phyloP scores from a whole-genome alignment of 306 rosid genomes.

The Cucurbita pepo region DNA sequence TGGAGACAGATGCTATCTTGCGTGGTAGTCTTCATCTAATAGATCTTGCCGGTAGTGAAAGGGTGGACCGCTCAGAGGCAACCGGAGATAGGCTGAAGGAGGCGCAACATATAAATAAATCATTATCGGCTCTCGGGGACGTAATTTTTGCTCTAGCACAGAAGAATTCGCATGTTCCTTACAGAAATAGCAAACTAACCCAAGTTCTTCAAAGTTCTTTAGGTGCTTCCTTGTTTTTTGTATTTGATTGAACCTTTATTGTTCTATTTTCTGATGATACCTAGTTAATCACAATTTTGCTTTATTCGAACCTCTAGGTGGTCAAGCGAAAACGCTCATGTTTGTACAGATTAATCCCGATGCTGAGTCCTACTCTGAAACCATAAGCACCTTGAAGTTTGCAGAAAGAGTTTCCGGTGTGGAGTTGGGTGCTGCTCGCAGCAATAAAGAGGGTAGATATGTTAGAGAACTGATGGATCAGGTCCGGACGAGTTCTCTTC shows the following conservation, averaged over 20 bases:
- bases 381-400: conserved; percentile 87
- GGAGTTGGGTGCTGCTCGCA: conserved; percentile 91
- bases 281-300: not conserved
- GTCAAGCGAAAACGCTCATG: conserved; percentile 98
- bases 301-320: conserved; percentile 40
- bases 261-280: not conserved
- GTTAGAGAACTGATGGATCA: conserved; percentile 93
- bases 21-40: conserved; percentile 88
- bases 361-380: conserved; percentile 72
- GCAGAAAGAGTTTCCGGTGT: conserved; percentile 99
- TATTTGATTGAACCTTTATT: not conserved
- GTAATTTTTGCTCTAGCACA: conserved; percentile 91
- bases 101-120: conserved; percentile 97
- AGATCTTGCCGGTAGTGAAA: conserved; percentile 98
- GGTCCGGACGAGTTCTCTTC: conserved; percentile 23
- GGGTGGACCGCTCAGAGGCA: conserved; percentile 95
- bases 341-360: conserved; percentile 97
- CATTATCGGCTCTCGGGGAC: conserved; percentile 96
- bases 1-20: conserved; percentile 58
- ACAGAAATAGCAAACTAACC: conserved; percentile 94
- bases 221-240: conserved; percentile 31
- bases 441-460: conserved; percentile 95
- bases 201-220: conserved; percentile 96
- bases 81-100: conserved; percentile 98
- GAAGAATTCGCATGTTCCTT: conserved; percentile 80